Evolutionary conservation across 805 yeast genomes (phyloP).

Genomic region (Kodamaea kaohsiungensis): DNA sequence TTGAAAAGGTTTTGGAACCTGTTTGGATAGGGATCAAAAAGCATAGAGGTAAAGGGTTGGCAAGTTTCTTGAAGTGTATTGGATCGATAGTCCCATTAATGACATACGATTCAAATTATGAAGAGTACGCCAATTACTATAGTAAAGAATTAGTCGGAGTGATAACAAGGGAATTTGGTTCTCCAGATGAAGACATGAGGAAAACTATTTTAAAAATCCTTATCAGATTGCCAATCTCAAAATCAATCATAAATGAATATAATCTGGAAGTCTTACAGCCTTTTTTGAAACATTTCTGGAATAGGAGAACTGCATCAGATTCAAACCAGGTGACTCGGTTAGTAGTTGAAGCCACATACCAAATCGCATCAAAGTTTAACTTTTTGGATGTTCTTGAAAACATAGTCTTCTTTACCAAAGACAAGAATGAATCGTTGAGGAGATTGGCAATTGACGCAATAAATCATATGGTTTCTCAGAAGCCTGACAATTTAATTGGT

Average conservation of each 20-base stretch:
- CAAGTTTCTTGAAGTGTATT: slow-evolving; percentile 74
- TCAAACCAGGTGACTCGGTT: slow-evolving; percentile 48
- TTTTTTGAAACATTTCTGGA: slow-evolving; percentile 78
- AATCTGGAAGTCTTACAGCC: slow-evolving; percentile 55
- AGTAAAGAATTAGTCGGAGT: slow-evolving; percentile 72
- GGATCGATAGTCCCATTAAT: slow-evolving; percentile 83
- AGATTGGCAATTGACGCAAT: slow-evolving; percentile 76
- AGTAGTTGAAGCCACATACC: slow-evolving; percentile 72
- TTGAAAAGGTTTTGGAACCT: slow-evolving; percentile 71
- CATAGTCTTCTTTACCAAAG: slow-evolving; percentile 63
- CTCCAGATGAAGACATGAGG: slow-evolving; percentile 89
- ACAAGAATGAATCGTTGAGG: slow-evolving; percentile 79
- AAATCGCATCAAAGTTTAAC: slow-evolving; percentile 68
- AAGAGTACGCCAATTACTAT: slow-evolving; percentile 76
- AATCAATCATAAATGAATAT: slow-evolving; percentile 53
- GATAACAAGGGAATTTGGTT: slow-evolving; percentile 66
- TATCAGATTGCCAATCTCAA: slow-evolving; percentile 63
- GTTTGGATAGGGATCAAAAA: slow-evolving; percentile 76
- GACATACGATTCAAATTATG: slow-evolving; percentile 52
- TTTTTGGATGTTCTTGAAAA: slow-evolving; percentile 57
- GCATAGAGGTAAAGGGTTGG: slow-evolving; percentile 76
- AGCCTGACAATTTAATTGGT: slow-evolving; percentile 44
- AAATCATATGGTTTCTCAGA: slow-evolving; percentile 50
- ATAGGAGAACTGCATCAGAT: slow-evolving; percentile 75
- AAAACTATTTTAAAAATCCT: slow-evolving; percentile 68